Evolutionary conservation across 805 yeast species (phyloP).

Genomic region (Jamesozyma lodderae): DNA sequence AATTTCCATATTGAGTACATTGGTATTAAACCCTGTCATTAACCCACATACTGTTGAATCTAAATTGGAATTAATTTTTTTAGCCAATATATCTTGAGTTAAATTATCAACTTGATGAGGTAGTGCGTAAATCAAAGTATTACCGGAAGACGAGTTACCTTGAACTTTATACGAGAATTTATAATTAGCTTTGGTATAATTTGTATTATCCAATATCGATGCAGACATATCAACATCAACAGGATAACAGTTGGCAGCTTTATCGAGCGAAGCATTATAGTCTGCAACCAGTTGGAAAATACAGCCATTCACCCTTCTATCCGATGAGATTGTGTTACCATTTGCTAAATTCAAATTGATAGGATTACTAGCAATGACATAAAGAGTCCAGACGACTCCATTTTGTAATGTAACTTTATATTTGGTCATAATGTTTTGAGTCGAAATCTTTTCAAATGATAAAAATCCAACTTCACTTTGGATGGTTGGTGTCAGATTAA

Average conservation of each 20-base stretch:
- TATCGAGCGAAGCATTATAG: constrained; percentile 39
- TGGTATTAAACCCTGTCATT: constrained; percentile 39
- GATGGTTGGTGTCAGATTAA: constrained; percentile 43
- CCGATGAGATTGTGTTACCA: constrained; percentile 15
- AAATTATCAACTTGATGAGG: constrained; percentile 56
- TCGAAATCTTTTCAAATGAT: constrained; percentile 1
- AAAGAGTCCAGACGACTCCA: constrained; percentile 36
- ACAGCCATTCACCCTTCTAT: constrained; percentile 33
- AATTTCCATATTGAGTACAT: constrained; percentile 35
- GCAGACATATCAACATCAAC: constrained; percentile 39
- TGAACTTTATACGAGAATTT: constrained; percentile 34
- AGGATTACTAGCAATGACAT: constrained; percentile 6
- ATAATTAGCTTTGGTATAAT: constrained; percentile 28
- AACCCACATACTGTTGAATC: constrained; percentile 44
- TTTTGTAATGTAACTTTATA: constrained; percentile 47
- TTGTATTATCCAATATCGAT: constrained; percentile 29
- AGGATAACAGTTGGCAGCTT: constrained; percentile 56
- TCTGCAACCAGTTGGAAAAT: constrained; percentile 54
- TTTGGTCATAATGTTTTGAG: constrained; percentile 27
- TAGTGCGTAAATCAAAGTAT: constrained; percentile 47
- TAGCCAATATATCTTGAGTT: constrained; percentile 21
- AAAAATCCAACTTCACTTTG: constrained; percentile 60
- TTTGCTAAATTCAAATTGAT: constrained; percentile 9
- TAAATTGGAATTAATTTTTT: constrained; percentile 20
- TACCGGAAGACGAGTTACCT: constrained; percentile 40